Evolutionary conservation across 2,329 filamentous ascomycete species (phyloP).

Genomic region (Achaetomium macrosporum): DNA sequence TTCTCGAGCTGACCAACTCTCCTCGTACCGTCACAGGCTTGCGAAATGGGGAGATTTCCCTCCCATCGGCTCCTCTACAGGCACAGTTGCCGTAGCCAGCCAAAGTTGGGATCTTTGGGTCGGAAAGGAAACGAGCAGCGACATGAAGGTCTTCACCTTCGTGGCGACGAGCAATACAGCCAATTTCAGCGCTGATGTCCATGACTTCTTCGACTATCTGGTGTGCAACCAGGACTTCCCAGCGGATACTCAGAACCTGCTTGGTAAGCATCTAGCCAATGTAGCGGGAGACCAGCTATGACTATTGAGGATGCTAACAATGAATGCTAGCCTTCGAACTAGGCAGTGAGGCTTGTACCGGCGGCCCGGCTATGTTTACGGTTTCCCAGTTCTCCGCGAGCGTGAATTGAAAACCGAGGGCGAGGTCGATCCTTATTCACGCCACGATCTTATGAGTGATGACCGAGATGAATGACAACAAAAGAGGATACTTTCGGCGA

Average conservation of each 20-base stretch:
- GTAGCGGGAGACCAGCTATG: not conserved
- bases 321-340: constrained; percentile 10
- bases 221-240: constrained; percentile 33
- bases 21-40: constrained; percentile 32
- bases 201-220: constrained; percentile 48
- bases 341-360: constrained; percentile 18
- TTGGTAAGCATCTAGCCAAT: constrained; percentile 20
- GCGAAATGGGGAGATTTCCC: constrained; percentile 53
- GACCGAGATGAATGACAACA: too few species aligned
- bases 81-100: constrained; percentile 45
- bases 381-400: constrained; percentile 10
- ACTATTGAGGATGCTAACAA: too few species aligned
- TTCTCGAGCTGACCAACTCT: too few species aligned
- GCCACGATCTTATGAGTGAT: not conserved
- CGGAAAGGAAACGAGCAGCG: constrained; percentile 42
- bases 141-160: constrained; percentile 51
- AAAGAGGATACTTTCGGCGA: too few species aligned
- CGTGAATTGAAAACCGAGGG: not conserved
- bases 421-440: not conserved
- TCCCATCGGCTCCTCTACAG: constrained; percentile 44
- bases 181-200: constrained; percentile 46
- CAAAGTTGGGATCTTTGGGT: constrained; percentile 47
- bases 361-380: constrained; percentile 15
- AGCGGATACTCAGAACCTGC: constrained; percentile 12
- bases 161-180: constrained; percentile 31